Evolutionary conservation across 345 rosid genomes (phyloP).

Genomic region (Eucalyptus tenuipes): DNA sequence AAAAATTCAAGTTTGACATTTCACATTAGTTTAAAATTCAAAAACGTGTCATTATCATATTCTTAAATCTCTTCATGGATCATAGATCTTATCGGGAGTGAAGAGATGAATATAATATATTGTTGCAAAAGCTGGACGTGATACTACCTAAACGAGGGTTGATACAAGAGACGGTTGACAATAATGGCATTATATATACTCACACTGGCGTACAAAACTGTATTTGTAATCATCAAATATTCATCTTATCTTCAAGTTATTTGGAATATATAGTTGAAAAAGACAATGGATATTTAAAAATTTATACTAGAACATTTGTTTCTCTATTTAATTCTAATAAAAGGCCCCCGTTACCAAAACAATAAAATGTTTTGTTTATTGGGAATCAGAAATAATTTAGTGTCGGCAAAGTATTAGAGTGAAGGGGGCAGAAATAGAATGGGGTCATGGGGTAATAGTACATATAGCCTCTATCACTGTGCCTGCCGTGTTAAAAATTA

Average conservation of each 20-base stretch:
- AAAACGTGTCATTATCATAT: accelerated
- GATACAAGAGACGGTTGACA: not conserved
- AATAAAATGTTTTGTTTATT: not conserved
- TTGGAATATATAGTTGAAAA: not conserved
- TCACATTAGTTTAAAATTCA: too few relatives aligned
- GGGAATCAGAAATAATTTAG: not conserved
- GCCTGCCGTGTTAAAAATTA: not conserved
- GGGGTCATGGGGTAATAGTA: not conserved
- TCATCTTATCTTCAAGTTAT: not conserved
- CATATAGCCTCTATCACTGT: not conserved
- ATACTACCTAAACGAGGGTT: not conserved
- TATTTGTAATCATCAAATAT: not conserved
- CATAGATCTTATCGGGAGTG: not conserved
- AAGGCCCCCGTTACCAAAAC: not conserved
- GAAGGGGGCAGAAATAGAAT: not conserved
- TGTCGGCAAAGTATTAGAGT: not conserved
- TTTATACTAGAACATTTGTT: not conserved
- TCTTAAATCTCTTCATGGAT: not conserved
- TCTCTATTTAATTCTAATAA: not conserved
- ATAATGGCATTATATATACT: not conserved
- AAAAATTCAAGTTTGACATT: too few relatives aligned
- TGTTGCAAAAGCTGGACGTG: not conserved
- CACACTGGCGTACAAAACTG: accelerated
- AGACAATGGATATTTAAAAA: not conserved
- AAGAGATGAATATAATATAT: not conserved